Evolutionary conservation across 2,329 filamentous ascomycete species (phyloP).

Genomic region (Ilyonectria mors-panacis): DNA sequence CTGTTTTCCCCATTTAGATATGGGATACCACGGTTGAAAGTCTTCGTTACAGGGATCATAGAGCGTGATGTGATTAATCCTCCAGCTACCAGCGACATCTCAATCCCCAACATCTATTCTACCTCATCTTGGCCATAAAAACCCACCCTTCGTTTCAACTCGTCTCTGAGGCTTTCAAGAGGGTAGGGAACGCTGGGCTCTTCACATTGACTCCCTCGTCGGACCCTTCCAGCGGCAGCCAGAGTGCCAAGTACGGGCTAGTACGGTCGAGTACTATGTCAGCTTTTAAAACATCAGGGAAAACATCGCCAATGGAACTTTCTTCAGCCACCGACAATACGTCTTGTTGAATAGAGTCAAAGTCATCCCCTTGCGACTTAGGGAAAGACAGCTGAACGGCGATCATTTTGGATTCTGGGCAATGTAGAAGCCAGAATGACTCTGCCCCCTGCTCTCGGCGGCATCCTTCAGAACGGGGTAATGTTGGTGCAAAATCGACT

Average conservation of each 20-base stretch:
- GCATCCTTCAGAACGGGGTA: conserved; percentile 39
- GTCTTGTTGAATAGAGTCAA: conserved; percentile 9
- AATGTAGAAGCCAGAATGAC: conserved; percentile 40
- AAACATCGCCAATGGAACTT: conserved; percentile 18
- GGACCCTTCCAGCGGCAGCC: conserved; percentile 28
- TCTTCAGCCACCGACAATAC: conserved; percentile 4
- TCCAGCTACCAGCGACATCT: too few relatives aligned
- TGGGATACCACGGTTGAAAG: too few relatives aligned
- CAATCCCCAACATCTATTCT: too few relatives aligned
- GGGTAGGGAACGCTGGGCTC: background rate
- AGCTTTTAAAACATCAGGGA: conserved; percentile 30
- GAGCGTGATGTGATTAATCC: too few relatives aligned
- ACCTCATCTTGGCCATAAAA: too few relatives aligned
- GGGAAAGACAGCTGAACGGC: conserved; percentile 37
- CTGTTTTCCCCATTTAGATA: too few relatives aligned
- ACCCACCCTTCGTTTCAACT: background rate
- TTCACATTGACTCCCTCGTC: conserved; percentile 26
- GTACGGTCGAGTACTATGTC: conserved; percentile 28
- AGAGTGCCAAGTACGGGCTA: conserved; percentile 33
- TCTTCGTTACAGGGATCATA: too few relatives aligned
- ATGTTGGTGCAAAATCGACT: conserved; percentile 33
- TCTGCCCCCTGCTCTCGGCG: conserved; percentile 30
- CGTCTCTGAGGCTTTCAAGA: background rate
- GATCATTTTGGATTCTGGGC: conserved; percentile 34
- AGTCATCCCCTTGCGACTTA: background rate